Base-by-base conservation (phyloP, 2,329 filamentous ascomycete genomes). In the Microthyrium microscopicum region DNA sequence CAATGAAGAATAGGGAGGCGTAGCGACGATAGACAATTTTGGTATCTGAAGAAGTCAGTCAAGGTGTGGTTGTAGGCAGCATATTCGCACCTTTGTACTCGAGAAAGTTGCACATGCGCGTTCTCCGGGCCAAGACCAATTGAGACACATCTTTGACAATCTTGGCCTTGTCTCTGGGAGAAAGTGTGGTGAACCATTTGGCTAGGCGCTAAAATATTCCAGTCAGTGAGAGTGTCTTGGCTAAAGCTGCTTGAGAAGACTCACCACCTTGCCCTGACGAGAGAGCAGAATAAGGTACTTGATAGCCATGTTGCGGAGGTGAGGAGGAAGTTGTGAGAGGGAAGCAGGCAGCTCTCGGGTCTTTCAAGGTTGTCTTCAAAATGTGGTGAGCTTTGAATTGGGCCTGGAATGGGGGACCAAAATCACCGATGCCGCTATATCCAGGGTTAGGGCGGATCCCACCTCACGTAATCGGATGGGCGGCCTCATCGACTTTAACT, bases 101-200 rank as follows among this genome's bases (percentile, higher is more conserved):
- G 40, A 98, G 72, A 60, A 98, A 98, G 62, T 98, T 98, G 72
- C 89, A 98, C 89, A 98, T 98, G 56, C 89, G 83, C 39, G 89
- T 95, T 51, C 89, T 74, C 46, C 89, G 74, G 41, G 89, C 89
- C 45, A 98, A 76, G 46, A 98, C 89, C 31, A 95, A 79, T 61
- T 95, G 89, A 40, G 89, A 84, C 50, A 98, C 89, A 67, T 98
- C 89, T 61, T 98, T 98, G 69, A 98, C 87, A 54, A 98, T 95
- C 70, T 98, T 98, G 60, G 87, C 89, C 66, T 98, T 98, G 54
- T 98, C 89, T 61, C 79, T 94, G 42, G 89, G 89, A 22, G 87
- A 93, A 41, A 98, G 70, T 12, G 89, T 98, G 35, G 85, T 92
- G 62, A 98, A 98, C 89, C 89, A 98, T 65, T 98, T 98, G 46